These are phyloP conservation scores for Lactifluus echinatus DNA, from an alignment of 768 basidiomycete genomes.

Conservation along the genomic window DNA sequence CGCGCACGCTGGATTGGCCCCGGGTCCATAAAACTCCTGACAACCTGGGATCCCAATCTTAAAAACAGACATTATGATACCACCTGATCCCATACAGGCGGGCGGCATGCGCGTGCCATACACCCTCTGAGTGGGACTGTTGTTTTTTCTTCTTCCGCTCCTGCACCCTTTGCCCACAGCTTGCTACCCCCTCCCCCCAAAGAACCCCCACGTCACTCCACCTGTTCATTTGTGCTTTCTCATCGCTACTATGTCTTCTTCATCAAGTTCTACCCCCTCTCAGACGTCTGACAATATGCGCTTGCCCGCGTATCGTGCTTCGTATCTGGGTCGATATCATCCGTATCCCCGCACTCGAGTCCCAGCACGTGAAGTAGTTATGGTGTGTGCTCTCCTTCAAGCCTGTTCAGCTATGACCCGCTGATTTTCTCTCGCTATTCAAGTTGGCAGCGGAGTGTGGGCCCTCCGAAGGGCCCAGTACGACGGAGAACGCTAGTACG, in stretches of 20 bases:
- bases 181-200: not conserved
- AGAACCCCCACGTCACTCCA: not conserved
- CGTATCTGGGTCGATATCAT: conserved; percentile 15
- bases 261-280: not conserved
- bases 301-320: conserved; percentile 15
- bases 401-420: not conserved
- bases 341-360: conserved; percentile 15
- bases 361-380: conserved; percentile 9
- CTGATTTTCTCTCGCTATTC: not conserved
- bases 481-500: not conserved
- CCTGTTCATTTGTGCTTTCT: not conserved
- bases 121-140: not conserved
- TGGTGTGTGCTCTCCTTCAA: not conserved
- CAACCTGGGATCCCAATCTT: conserved; percentile 7
- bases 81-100: not conserved
- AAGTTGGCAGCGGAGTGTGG: conserved; percentile 1
- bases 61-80: not conserved
- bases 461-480: not conserved
- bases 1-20: conserved; percentile 6
- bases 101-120: conserved; percentile 3
- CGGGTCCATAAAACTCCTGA: conserved; percentile 2
- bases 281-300: conserved; percentile 9
- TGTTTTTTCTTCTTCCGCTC: not conserved
- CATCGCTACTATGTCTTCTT: conserved; percentile 1
- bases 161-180: conserved; percentile 8